These are phyloP conservation scores for Ophiosphaerella korrae DNA, from an alignment of 2,329 filamentous ascomycete genomes.

Conservation along the genomic window DNA sequence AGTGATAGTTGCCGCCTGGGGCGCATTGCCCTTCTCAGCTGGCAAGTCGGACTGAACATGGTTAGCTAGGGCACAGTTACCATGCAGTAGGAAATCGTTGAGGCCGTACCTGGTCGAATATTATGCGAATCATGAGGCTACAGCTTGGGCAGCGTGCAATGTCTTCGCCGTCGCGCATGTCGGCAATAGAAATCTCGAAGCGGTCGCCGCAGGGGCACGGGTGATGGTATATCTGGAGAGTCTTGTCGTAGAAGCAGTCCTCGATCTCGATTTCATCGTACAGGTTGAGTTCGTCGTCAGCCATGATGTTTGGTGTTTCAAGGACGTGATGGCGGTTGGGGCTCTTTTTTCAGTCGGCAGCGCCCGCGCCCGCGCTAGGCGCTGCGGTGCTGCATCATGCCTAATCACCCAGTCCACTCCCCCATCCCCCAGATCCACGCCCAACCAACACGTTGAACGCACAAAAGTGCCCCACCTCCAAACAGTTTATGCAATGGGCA, in stretches of 20 bases:
- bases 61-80: slow-evolving; percentile 3
- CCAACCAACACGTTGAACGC: not conserved
- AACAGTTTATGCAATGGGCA: slow-evolving; percentile 20
- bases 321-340: not conserved
- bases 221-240: slow-evolving; percentile 88
- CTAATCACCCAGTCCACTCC: not conserved
- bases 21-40: slow-evolving; percentile 29
- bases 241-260: slow-evolving; percentile 91
- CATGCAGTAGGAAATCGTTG: not conserved
- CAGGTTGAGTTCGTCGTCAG: slow-evolving; percentile 61
- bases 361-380: not conserved
- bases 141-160: slow-evolving; percentile 98
- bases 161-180: slow-evolving; percentile 86
- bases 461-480: not conserved
- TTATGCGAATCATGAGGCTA: slow-evolving; percentile 93
- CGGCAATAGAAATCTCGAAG: slow-evolving; percentile 86
- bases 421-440: not conserved
- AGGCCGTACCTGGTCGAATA: slow-evolving; percentile 77
- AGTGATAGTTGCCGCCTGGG: slow-evolving; percentile 29
- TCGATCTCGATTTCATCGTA: slow-evolving; percentile 99
- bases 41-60: slow-evolving; percentile 38
- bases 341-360: not conserved
- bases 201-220: slow-evolving; percentile 96
- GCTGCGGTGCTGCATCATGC: not conserved
- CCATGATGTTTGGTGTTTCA: slow-evolving; percentile 24